Evolutionary conservation across 352 stramenopile genomes (phyloP), one percentile per base, ranked within the genome.

Genomic region (Phytophthora sojae): DNA sequence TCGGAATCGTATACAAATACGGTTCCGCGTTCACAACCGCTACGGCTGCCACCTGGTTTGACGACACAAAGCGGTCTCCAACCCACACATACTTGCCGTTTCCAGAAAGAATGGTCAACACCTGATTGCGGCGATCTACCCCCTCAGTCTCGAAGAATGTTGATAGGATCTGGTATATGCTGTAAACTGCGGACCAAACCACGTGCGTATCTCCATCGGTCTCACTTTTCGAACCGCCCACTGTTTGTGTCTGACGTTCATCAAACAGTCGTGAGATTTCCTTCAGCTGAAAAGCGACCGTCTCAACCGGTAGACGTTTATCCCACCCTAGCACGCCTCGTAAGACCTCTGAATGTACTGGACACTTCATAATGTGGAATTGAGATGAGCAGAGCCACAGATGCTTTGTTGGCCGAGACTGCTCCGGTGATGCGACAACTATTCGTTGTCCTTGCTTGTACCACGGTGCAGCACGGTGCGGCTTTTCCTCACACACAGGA

Each of bases 351-450:
- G 83, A 91, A 62, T 82, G 76, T 6, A 85, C 65, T 14, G 67
- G 47, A 21, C 72, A 71, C 37, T 81, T 81, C 17, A 92, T 79
- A 54, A 94, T 89, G 54, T 91, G 76, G 39, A 79, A 88, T 54
- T 88, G 70, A 29, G 84, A 85, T 9, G 86, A 94, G 61, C 86
- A 94, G 21, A 94, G 66, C 69, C 71, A 88, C 19, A 81, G 65
- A 49, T 81, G 57, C 45, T 88, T 87, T 9, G 69, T 60, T n/a
- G 75, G 83, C 5, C 81, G 77, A 14, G 69, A 74, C 49, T 76
- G 64, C 29, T 75, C 51, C 8, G 86, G 80, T 12, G 81, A 80
- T 5, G 84, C 81, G 12, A 91, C 83, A 29, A 90, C 54, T 4
- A 86, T 45, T 29, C 50, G 32, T 39, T 83, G 67, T 29, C 69